These are phyloP conservation scores for Ogataea corticis DNA, from an alignment of 805 yeast species.

Conservation along the genomic window DNA sequence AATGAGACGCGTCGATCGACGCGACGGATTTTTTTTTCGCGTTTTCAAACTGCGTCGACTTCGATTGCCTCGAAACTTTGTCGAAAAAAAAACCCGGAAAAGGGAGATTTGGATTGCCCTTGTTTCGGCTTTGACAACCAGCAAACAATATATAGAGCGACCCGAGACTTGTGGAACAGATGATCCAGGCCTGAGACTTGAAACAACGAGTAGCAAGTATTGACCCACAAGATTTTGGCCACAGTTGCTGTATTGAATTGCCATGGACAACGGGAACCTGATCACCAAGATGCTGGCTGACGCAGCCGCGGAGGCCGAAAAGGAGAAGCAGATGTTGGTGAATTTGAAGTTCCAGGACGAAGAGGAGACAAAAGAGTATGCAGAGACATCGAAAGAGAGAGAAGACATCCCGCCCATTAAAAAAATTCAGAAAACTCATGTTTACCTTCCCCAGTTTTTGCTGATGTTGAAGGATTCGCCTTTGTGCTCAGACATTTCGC, in stretches of 20 bases:
- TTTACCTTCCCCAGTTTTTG: conserved; percentile 33
- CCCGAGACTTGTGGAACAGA: background rate
- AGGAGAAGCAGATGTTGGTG: conserved; percentile 17
- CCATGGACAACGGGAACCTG: conserved; percentile 23
- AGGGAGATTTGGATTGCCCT: no score
- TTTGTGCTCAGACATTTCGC: conserved; percentile 30
- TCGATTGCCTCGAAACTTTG: background rate
- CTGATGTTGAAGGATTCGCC: conserved; percentile 39
- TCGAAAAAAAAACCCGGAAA: conserved; percentile 2
- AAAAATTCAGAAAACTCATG: conserved; percentile 13
- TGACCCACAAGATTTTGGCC: background rate
- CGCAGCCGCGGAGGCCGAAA: conserved; percentile 36
- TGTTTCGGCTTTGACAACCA: background rate
- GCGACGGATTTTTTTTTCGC: background rate
- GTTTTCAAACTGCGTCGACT: no score
- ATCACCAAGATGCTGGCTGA: conserved; percentile 33
- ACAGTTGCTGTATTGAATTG: background rate
- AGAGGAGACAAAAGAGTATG: no score
- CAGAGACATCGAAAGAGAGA: no score
- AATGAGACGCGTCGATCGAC: conserved; percentile 2
- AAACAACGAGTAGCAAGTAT: background rate
- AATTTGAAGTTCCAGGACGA: no score
- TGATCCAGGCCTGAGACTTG: background rate
- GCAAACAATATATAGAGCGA: background rate
- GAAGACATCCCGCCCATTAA: no score